Conservation (phyloP, 2,329 filamentous ascomycete species). For the Exophiala sp. region DNA sequence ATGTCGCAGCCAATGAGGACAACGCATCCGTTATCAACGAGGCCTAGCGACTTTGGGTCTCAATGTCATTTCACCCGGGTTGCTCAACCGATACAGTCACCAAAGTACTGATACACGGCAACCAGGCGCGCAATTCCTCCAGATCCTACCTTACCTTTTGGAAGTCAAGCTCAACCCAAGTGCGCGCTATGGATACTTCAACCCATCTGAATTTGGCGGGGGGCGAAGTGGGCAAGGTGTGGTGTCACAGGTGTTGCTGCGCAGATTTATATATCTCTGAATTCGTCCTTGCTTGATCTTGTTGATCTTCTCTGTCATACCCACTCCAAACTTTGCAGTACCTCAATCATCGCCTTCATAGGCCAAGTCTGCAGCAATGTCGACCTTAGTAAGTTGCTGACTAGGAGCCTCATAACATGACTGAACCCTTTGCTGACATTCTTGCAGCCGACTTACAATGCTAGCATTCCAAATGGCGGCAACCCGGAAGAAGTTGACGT, state of each 20-base stretch:
- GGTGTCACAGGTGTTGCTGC: too few relatives aligned
- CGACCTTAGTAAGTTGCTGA: slow-evolving; percentile 11
- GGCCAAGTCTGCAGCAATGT: slow-evolving; percentile 8
- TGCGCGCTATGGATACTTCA: too few relatives aligned
- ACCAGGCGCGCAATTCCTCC: neutral
- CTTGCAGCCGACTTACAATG: slow-evolving; percentile 31
- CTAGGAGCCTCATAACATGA: neutral
- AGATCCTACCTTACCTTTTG: neutral
- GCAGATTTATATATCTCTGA: neutral
- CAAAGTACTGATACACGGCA: too few relatives aligned
- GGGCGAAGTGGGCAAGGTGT: too few relatives aligned
- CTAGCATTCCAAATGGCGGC: slow-evolving; percentile 50
- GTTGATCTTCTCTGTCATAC: neutral
- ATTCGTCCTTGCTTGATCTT: neutral
- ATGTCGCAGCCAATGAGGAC: slow-evolving; percentile 9
- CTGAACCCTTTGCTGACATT: neutral
- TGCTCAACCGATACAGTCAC: neutral
- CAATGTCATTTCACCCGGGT: slow-evolving; percentile 3
- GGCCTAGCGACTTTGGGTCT: slow-evolving; percentile 2
- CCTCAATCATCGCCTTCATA: neutral
- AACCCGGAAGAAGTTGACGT: slow-evolving; percentile 53
- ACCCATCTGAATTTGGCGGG: too few relatives aligned
- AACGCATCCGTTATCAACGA: slow-evolving; percentile 4
- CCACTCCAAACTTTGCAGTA: neutral
- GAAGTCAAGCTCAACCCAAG: too few relatives aligned